Percentiles rank a stretch among this genome's conserved stretches.
phyloP scores from a whole-genome alignment of 257 asterid species.

The Asclepias syriaca region DNA sequence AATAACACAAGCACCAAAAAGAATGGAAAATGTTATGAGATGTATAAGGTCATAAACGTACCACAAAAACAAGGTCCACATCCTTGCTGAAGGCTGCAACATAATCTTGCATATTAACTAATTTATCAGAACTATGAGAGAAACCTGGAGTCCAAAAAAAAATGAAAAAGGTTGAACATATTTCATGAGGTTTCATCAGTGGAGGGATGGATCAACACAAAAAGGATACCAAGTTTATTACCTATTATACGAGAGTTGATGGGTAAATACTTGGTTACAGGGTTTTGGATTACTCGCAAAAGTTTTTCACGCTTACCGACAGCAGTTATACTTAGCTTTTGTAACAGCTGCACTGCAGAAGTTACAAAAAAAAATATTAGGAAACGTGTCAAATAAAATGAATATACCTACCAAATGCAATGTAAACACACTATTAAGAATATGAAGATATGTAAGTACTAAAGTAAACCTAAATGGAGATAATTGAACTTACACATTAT shows the following conservation, averaged over 20 bases:
- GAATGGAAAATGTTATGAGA: background rate
- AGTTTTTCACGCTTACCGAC: constrained; percentile 69
- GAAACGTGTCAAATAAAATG: constrained; percentile 4
- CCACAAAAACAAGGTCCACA: constrained; percentile 77
- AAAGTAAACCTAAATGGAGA: background rate
- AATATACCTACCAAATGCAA: background rate
- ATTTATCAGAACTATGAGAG: constrained; percentile 84
- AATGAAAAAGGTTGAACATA: constrained; percentile 9
- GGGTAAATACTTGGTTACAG: constrained; percentile 79
- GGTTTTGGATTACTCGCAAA: constrained; percentile 65
- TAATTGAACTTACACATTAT: constrained; percentile 65
- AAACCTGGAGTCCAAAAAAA: constrained; percentile 46
- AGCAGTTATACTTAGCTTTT: constrained; percentile 64
- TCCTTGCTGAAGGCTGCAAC: constrained; percentile 51
- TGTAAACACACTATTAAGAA: background rate
- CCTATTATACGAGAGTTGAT: constrained; percentile 74
- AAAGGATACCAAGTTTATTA: constrained; percentile 13
- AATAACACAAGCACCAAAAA: constrained; percentile 1
- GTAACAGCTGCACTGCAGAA: constrained; percentile 73
- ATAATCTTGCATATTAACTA: constrained; percentile 66
- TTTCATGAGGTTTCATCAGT: constrained; percentile 2
- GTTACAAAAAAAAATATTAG: background rate
- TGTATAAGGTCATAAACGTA: constrained; percentile 21
- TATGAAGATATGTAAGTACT: background rate
- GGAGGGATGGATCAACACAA: background rate